Percentiles rank a stretch among this genome's conserved stretches.
Conservation (phyloP, 225 moss, liverwort and hornwort genomes). For the Marchantia polymorpha region DNA sequence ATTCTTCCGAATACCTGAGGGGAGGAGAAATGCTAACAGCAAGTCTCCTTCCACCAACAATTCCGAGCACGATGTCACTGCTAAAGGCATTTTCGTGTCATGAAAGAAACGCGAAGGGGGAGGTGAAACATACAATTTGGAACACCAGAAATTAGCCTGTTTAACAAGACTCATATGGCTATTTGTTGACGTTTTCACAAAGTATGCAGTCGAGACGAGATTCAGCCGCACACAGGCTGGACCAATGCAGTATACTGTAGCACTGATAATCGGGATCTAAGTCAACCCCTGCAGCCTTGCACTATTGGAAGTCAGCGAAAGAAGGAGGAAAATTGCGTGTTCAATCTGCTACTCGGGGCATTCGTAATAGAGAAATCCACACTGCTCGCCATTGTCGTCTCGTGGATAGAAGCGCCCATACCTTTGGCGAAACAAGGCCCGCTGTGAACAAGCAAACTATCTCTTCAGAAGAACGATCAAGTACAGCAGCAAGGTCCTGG, state of each 20-base stretch:
- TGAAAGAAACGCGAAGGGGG: too few species aligned
- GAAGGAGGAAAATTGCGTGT: background rate
- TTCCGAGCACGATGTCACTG: too few species aligned
- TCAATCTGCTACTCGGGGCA: background rate
- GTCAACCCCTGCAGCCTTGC: background rate
- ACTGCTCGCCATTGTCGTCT: background rate
- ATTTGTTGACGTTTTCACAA: background rate
- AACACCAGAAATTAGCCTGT: background rate
- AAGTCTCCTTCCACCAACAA: too few species aligned
- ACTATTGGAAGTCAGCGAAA: background rate
- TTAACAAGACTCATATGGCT: background rate
- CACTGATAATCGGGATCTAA: background rate
- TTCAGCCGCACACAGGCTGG: background rate
- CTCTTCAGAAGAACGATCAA: background rate
- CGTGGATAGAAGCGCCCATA: too few species aligned
- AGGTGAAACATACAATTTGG: background rate
- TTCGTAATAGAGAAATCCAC: background rate
- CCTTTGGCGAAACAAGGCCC: background rate
- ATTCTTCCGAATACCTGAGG: too few species aligned
- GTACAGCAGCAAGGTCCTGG: background rate
- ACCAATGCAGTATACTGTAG: background rate
- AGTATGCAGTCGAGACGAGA: background rate
- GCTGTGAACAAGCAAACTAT: background rate
- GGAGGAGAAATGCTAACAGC: too few species aligned
- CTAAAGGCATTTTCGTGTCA: too few species aligned